phyloP scores from a whole-genome alignment of 169 alveolate genomes.

The Cyclospora cayetanensis region DNA sequence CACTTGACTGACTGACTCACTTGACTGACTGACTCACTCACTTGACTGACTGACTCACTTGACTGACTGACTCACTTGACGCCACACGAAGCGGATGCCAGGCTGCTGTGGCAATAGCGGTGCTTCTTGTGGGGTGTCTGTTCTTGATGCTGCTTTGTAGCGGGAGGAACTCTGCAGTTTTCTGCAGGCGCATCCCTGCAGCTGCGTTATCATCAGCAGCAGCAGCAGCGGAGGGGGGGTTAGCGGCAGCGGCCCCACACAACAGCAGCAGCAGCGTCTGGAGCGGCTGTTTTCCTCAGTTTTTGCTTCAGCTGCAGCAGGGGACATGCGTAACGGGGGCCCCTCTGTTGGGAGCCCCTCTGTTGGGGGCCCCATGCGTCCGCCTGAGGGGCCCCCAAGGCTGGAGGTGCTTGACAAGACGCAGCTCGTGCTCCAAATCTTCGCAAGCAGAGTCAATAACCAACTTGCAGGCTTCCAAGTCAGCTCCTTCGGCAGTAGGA shows the following conservation, averaged over 20 bases:
- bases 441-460: neutral
- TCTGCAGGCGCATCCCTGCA: neutral
- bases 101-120: too few relatives aligned
- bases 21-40: too few relatives aligned
- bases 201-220: neutral
- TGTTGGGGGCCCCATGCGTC: neutral
- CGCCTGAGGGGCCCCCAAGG: neutral
- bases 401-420: neutral
- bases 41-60: too few relatives aligned
- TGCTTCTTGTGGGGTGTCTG: neutral
- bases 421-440: neutral
- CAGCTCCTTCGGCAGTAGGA: neutral
- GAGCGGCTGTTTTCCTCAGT: neutral
- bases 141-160: neutral
- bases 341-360: too few relatives aligned
- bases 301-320: neutral
- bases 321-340: neutral
- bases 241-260: neutral
- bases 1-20: too few relatives aligned
- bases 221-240: neutral
- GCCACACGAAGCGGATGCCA: too few relatives aligned
- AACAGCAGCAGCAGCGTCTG: neutral
- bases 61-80: too few relatives aligned
- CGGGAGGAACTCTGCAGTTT: neutral
- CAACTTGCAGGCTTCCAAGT: neutral